Evolutionary conservation across 2,329 filamentous ascomycete species (phyloP), one percentile per base, ranked within the genome.

Genomic region (Aspergillus latus): DNA sequence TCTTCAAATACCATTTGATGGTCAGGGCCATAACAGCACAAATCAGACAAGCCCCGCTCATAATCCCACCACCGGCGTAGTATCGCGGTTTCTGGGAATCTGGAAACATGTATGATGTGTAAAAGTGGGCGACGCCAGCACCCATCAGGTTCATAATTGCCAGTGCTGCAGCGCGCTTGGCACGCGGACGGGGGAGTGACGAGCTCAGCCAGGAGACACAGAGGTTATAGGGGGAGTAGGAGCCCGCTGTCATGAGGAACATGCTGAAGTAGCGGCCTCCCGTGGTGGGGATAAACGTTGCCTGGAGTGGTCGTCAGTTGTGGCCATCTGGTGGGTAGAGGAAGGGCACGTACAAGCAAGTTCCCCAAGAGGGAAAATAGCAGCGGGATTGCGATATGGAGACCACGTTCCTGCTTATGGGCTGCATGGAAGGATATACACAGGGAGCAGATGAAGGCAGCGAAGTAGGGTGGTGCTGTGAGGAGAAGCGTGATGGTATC

Each of bases 191-290:
- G 0, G 49, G 49, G 1, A 51, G 39, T 1, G 37, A 42, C 10
- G 49, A 51, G 21, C 49, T 51, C 0, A 51, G 37, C 49, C 37
- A 51, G 8, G 49, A 51, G 4, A 51, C 49, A 28, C 49, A 51
- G 13, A 51, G 49, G 29, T 51, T 51, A 29, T 51, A 51, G 7
- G 39, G 49, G 15, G 39, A 51, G 39, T 51, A 51, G 9, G 49
- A 51, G 10, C 49, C 49, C 1, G 39, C 39, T 26, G 49, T 44
- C 49, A 51, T 44, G 16, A 51, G 49, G 39, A 51, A 51, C 49
- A 51, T 44, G 49, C 49, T 51, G 49, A 51, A 51, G 49, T 51
- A 51, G 39, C 49, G 49, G 29, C 49, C 39, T 28, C 49, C 49
- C 26, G 49, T 51, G 3, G 37, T 44, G 28, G 49, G 49, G 29